Percentiles rank a stretch among this genome's conserved stretches.
phyloP scores from a whole-genome alignment of 163 green algal genomes.

The Chloromonas sp. region DNA sequence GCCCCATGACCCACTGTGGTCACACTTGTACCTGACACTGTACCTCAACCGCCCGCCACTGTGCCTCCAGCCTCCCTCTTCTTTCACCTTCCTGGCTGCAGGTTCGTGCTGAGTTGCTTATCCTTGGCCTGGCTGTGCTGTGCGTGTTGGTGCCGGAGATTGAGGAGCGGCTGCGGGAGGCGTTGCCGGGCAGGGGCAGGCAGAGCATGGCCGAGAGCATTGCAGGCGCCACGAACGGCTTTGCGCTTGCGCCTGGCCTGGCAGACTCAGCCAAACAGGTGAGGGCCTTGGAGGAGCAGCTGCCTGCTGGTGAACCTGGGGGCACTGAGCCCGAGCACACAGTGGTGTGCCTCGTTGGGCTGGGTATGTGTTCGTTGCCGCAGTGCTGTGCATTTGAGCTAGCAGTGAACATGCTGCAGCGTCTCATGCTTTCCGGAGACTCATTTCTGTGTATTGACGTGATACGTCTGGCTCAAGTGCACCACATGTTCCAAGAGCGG shows the following conservation, averaged over 20 bases:
- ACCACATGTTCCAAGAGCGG: too few relatives aligned
- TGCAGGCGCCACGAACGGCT: conserved; percentile 44
- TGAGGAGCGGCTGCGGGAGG: conserved; percentile 63
- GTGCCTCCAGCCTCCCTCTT: too few relatives aligned
- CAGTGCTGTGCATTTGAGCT: too few relatives aligned
- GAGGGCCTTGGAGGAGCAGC: conserved; percentile 7
- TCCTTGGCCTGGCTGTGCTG: conserved; percentile 48
- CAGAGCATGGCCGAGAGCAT: conserved; percentile 32
- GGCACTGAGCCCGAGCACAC: too few relatives aligned
- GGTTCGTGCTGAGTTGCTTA: conserved; percentile 62
- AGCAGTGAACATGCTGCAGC: neutral
- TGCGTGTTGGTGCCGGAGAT: conserved; percentile 59
- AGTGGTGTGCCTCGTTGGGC: too few relatives aligned
- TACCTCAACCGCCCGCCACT: too few relatives aligned
- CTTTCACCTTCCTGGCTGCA: conserved; percentile 24
- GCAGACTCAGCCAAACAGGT: conserved; percentile 41
- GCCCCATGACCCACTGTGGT: too few relatives aligned
- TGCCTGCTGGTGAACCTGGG: neutral
- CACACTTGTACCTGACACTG: too few relatives aligned
- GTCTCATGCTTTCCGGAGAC: neutral
- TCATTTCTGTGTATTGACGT: too few relatives aligned
- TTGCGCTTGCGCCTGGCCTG: conserved; percentile 42
- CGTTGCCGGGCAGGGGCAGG: conserved; percentile 45
- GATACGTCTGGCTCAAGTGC: too few relatives aligned
- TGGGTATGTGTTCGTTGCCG: too few relatives aligned